phyloP scores from a whole-genome alignment of 441 rosid genomes.

The Bruguiera hainesii region DNA sequence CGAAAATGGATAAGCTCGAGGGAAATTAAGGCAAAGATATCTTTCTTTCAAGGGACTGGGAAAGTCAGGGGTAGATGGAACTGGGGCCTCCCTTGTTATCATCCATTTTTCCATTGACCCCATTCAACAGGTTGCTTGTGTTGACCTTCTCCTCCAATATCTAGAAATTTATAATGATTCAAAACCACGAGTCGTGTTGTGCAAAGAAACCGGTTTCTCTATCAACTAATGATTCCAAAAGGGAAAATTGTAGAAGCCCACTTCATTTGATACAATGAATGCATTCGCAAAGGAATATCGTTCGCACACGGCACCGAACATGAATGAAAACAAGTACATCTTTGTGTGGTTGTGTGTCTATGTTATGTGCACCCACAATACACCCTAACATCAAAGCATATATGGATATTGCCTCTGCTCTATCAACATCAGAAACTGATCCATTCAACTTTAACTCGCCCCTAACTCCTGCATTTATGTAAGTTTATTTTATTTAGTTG shows the following conservation, averaged over 20 bases:
- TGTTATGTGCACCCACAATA: background rate
- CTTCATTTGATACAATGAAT: conserved; percentile 6
- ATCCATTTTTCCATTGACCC: too few relatives aligned
- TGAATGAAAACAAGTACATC: background rate
- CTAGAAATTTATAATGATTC: background rate
- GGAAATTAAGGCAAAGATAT: too few relatives aligned
- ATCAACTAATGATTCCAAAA: conserved; percentile 1
- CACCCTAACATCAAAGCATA: background rate
- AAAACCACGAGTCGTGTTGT: conserved; percentile 2
- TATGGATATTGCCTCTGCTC: background rate
- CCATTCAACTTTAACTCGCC: background rate
- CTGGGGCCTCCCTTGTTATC: too few relatives aligned
- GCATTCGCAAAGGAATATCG: background rate
- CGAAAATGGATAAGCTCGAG: too few relatives aligned
- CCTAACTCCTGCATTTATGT: background rate
- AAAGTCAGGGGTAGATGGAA: too few relatives aligned
- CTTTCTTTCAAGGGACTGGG: too few relatives aligned
- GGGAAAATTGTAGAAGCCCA: background rate
- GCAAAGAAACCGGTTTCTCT: background rate
- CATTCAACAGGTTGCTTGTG: background rate
- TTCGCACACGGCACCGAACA: conserved; percentile 21
- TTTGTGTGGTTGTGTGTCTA: background rate
- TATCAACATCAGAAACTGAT: background rate
- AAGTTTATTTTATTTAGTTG: background rate
- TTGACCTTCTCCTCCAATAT: background rate